Percentiles rank a stretch among this genome's conserved stretches.
Conservation (phyloP, 164 flowering plant genomes). For the Annona cherimola region DNA sequence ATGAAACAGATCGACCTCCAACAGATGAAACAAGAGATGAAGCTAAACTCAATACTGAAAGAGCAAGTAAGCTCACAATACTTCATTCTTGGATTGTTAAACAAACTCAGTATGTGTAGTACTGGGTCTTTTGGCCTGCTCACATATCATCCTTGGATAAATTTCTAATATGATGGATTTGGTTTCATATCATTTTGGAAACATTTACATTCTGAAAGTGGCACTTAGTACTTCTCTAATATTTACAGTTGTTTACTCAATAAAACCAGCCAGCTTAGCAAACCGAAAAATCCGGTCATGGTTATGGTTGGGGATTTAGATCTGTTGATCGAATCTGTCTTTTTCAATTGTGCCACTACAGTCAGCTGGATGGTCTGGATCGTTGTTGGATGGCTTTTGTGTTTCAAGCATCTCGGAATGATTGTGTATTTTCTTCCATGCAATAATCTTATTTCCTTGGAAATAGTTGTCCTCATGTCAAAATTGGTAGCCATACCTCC, state of each 20-base stretch:
- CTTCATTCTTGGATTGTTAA: not conserved
- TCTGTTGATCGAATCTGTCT: not conserved
- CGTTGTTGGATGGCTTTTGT: not conserved
- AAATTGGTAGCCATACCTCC: not conserved
- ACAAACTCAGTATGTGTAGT: not conserved
- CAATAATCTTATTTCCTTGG: not conserved
- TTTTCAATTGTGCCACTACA: not conserved
- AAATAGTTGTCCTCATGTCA: not conserved
- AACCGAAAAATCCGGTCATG: too few relatives aligned
- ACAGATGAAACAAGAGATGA: constrained; percentile 58
- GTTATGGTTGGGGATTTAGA: too few relatives aligned
- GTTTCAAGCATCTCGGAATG: not conserved
- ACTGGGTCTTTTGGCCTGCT: not conserved
- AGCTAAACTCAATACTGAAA: constrained; percentile 50
- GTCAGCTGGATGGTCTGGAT: not conserved
- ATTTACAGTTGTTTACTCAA: too few relatives aligned
- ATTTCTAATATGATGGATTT: not conserved
- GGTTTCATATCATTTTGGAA: not conserved
- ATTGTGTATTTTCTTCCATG: not conserved
- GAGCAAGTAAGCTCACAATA: constrained; percentile 47
- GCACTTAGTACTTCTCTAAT: too few relatives aligned
- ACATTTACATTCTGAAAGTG: not conserved
- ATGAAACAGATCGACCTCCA: constrained; percentile 55
- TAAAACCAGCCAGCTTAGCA: too few relatives aligned
- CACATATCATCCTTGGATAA: not conserved